phyloP scores from a whole-genome alignment of 345 rosid species.

The Eucalyptus regnans region DNA sequence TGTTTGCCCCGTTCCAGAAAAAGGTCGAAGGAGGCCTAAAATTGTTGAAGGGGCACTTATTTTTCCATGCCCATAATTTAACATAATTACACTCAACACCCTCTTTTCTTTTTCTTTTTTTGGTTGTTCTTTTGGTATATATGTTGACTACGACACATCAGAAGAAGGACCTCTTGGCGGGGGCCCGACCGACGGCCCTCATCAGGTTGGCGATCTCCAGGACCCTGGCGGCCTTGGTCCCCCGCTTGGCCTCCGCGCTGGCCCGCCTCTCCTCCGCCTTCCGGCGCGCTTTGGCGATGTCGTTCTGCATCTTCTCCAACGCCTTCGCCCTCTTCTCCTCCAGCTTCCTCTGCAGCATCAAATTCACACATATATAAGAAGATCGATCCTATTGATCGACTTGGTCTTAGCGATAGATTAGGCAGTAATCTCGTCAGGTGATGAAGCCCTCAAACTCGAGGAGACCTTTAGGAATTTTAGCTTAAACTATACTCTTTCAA shows the following conservation, averaged over 20 bases:
- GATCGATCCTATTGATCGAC: not conserved
- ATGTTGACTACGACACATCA: not conserved
- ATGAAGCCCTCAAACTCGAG: not conserved
- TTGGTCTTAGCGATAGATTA: not conserved
- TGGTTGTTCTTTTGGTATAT: not conserved
- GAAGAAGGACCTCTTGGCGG: constrained; percentile 77
- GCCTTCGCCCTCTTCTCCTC: constrained; percentile 90
- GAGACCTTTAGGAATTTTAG: not conserved
- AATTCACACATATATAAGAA: not conserved
- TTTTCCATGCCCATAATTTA: not conserved
- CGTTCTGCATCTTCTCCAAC: constrained; percentile 81
- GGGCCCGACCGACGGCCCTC: constrained; percentile 91
- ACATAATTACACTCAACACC: not conserved
- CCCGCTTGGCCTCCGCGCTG: constrained; percentile 72
- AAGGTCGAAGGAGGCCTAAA: not conserved
- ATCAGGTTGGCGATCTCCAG: constrained; percentile 75
- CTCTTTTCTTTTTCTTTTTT: not conserved
- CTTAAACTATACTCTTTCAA: not conserved
- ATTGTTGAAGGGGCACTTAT: not conserved
- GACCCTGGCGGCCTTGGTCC: constrained; percentile 65
- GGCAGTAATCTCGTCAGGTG: not conserved
- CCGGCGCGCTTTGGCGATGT: constrained; percentile 71
- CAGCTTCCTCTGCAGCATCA: constrained; percentile 54
- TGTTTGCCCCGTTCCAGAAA: not conserved
- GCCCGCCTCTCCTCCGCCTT: constrained; percentile 94